These are phyloP conservation scores for Neostapfia colusana DNA, from an alignment of 176 grass and related monocot genomes.

Conservation along the genomic window DNA sequence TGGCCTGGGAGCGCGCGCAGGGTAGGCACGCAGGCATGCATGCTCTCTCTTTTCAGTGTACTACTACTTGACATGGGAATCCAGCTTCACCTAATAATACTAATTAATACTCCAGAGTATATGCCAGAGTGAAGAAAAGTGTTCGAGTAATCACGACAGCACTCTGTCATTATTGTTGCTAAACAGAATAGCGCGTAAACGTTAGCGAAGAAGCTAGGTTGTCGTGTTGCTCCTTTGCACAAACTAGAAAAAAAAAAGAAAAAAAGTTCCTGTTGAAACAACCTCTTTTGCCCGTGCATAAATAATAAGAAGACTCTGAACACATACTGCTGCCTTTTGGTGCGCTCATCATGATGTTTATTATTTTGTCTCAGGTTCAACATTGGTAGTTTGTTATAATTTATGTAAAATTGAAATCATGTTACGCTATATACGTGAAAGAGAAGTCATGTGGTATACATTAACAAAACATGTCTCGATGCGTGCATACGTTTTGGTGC, in stretches of 20 bases:
- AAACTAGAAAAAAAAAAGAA: too few species aligned
- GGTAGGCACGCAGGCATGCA: not conserved
- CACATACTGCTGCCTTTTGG: not conserved
- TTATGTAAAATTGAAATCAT: not conserved
- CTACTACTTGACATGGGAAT: not conserved
- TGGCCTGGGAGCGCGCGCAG: not conserved
- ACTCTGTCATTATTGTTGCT: too few species aligned
- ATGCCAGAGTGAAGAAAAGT: too few species aligned
- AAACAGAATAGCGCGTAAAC: too few species aligned
- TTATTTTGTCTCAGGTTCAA: not conserved
- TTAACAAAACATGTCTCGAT: not conserved
- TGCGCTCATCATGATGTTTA: not conserved
- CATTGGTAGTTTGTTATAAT: not conserved
- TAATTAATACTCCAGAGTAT: too few species aligned
- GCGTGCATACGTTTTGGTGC: too few species aligned
- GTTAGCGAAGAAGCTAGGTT: too few species aligned
- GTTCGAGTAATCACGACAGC: too few species aligned
- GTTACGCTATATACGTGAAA: not conserved
- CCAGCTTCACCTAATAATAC: not conserved
- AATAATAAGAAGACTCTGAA: not conserved
- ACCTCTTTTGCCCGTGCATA: not conserved
- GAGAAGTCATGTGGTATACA: not conserved
- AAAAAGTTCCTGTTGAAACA: too few species aligned
- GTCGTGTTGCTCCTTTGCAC: too few species aligned
- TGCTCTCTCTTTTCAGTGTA: constrained; percentile 8